Percentiles rank a stretch among this genome's conserved stretches.
Conservation (phyloP, 139 green algal genomes). For the Chloropicon primus region DNA sequence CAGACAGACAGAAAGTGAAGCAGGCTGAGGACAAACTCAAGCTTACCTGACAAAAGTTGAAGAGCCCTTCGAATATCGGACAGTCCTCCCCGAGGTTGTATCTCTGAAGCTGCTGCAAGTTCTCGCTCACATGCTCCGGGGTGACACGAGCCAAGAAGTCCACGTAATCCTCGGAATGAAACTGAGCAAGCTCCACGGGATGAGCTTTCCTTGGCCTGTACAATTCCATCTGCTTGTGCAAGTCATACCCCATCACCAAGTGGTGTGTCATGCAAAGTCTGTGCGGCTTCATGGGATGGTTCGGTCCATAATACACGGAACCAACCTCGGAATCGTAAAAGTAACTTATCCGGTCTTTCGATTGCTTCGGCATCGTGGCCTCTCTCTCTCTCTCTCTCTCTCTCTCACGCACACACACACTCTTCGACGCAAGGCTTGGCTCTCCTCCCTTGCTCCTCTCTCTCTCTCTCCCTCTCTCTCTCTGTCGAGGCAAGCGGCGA, state of each 20-base stretch:
- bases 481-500: no score
- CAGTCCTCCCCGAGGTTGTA: constrained; percentile 86
- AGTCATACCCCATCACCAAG: constrained; percentile 81
- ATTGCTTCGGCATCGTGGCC: not conserved
- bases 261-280: constrained; percentile 88
- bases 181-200: constrained; percentile 66
- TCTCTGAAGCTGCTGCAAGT: constrained; percentile 30
- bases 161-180: constrained; percentile 59
- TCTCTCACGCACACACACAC: no score
- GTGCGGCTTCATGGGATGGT: constrained; percentile 98
- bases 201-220: constrained; percentile 61
- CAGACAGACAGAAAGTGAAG: not conserved
- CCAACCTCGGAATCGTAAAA: constrained; percentile 23
- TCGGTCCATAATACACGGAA: constrained; percentile 78
- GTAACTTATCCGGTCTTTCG: constrained; percentile 18
- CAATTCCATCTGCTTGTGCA: constrained; percentile 76
- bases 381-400: no score
- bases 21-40: not conserved
- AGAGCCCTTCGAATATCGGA: constrained; percentile 73
- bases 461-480: no score
- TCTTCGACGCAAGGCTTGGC: no score
- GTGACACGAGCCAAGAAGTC: constrained; percentile 61
- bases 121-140: constrained; percentile 36
- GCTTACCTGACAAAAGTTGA: constrained; percentile 43
- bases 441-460: no score